Conservation (phyloP, 441 rosid species). For the Jatropha multifida region DNA sequence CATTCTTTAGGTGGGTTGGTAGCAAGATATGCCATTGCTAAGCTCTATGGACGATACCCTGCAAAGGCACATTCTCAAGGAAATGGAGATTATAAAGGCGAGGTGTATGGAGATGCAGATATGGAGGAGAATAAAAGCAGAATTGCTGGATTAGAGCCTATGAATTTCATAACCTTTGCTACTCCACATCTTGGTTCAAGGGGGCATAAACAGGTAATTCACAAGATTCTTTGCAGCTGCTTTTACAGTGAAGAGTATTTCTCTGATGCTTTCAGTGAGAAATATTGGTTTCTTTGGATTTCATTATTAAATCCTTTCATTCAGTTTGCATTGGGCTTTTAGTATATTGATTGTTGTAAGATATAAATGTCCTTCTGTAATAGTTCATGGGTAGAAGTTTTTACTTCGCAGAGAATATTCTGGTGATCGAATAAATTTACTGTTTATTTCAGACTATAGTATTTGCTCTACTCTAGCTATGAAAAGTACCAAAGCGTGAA, state of each 20-base stretch:
- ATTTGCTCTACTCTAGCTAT: not conserved
- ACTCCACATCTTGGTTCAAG: constrained; percentile 92
- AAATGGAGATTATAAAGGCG: constrained; percentile 34
- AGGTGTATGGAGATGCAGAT: constrained; percentile 30
- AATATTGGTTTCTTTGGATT: not conserved
- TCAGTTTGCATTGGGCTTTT: not conserved
- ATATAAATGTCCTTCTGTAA: not conserved
- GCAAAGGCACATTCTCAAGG: constrained; percentile 33
- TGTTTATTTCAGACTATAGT: not conserved
- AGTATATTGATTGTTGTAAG: not conserved
- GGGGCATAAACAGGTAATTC: constrained; percentile 80
- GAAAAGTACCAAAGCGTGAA: not conserved
- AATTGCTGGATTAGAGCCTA: constrained; percentile 82
- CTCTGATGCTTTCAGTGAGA: not conserved
- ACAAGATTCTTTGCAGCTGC: constrained; percentile 4
- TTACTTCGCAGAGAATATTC: not conserved
- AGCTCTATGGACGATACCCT: constrained; percentile 51
- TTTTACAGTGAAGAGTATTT: not conserved
- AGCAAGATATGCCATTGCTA: constrained; percentile 83
- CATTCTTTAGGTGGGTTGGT: constrained; percentile 92
- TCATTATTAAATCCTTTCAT: not conserved
- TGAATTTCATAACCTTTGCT: constrained; percentile 81
- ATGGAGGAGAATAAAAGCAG: constrained; percentile 41
- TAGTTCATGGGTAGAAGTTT: not conserved
- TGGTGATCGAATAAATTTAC: not conserved